Evolutionary conservation across 306 rosid species (phyloP), one percentile per base, ranked within the genome.

Genomic region (Notholithocarpus densiflorus): DNA sequence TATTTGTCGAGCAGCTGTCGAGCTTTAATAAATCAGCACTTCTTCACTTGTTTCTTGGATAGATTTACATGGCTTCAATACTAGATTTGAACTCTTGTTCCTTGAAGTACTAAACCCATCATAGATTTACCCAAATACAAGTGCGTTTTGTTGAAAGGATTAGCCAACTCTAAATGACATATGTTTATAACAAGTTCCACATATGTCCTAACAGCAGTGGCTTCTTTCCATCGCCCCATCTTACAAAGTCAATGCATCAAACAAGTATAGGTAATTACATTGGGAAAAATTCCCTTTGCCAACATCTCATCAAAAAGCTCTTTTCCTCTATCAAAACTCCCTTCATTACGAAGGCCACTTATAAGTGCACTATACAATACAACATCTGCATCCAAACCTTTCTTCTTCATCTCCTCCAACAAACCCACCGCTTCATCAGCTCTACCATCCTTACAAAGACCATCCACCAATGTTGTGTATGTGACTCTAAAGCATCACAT

Each of bases 201-300:
- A 27, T 27, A 27, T 27, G 0, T 27, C 29, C 29, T 27, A 27
- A 27, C 29, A 27, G 40, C 53, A 1, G 84, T 84, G 6, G 90
- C 92, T 80, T 95, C 96, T 51, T 74, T 71, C 97, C 93, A 86
- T 82, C 74, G 73, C 78, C 94, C 91, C 54, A 12, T 76, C 88
- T 85, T 95, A 57, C 89, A 84, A 65, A 92, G 92, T 51, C 71
- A 78, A 71, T 90, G 83, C 72, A 90, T 90, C 85, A 95, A 88
- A 80, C 85, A 80, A 74, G 81, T 87, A 72, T 95, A 92, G 19
- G 86, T 77, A 77, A 89, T 78, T 70, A 85, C 95, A 82, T 88
- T 83, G 4, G 96, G 98, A 69, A 70, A 19, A 83, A 92, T 86
- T 45, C 87, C 91, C 82, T 81, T 86, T 20, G 40, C 75, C 76